Evolutionary conservation across 495 filamentous ascomycete genomes (phyloP), one percentile per base, ranked within the genome.

Genomic region (Wilcoxina mikolae): DNA sequence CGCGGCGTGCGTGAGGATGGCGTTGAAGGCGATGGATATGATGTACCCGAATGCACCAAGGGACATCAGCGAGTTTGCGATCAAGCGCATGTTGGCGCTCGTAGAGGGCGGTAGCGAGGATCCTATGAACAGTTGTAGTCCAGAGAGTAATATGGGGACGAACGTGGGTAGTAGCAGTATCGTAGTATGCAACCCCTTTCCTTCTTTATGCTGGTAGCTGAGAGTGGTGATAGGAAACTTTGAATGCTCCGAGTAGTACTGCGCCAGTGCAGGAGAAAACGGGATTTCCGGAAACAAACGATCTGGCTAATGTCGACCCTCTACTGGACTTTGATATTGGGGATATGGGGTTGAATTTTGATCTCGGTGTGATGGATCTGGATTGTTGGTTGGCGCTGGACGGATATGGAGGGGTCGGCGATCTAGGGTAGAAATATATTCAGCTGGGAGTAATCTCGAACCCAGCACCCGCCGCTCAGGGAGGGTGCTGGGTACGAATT

Each of bases 301-400:
- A 11, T 3, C 2, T 11, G n/a, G 43, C n/a, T 46, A 24, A 12
- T 17, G 11, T 11, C 15, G 11, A 46, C 23, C 22, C 43, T 10
- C 1, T 20, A 31, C 10, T 52, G 29, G 49, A 52, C 15, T 52
- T 38, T 7, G 31, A 52, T 41, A 9, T 52, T 11, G 49, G 15
- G 2, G 49, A 38, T 10, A 23, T 39, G 28, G 25, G 24, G 17
- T 39, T 52, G 10, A 41, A 52, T 52, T 52, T 49, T 49, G 49
- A 52, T 27, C 15, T 52, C 10, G 31, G 2, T 5, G 22, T 2
- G 17, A 52, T 52, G 49, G 49, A 52, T 52, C 5, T 52, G 11
- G 49, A 52, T 52, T 52, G 49, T 24, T 52, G 49, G 49, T 41
- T 52, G 31, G 49, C 28, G 28, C 35, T 52, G 49, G 31, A 52